Evolutionary conservation across 495 filamentous ascomycete species (phyloP), one percentile per base, ranked within the genome.

Genomic region (Hypoxylon fuscum): DNA sequence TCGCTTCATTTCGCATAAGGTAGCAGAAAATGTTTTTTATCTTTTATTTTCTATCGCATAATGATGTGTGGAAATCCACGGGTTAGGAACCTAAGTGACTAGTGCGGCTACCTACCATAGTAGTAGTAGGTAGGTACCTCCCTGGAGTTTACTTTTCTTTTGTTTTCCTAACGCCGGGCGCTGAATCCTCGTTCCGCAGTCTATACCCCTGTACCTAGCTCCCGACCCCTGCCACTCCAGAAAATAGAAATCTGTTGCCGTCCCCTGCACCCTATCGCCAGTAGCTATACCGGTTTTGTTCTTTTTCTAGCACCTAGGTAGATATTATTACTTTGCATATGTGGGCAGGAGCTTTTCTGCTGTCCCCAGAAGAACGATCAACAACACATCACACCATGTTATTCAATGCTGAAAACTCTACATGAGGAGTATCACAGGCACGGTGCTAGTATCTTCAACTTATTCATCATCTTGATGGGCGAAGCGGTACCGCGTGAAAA

Each of bases 261-360:
- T 37, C 53, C 60, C 60, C 59, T 57, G 60, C 35, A 32, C 41
- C 52, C 57, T 63, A 63, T 63, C 40, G 25, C 50, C 34, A 43
- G 44, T 42, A 55, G 31, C 37, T 59, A 64, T 55, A 44, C 61
- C 55, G 37, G 49, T 59, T 42, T 50, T n/a, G 47, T 50, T 17
- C 15, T 37, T 22, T 51, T n/a, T 9, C 17, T 23, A 4, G 11
- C 18, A 4, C n/a, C 18, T 5, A 17, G 2, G 7, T 43, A 2
- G 5, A 15, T 23, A 44, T 9, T 21, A 10, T 22, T 27, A 47
- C 8, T 22, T 32, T 49, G 27, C n/a, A n/a, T n/a, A n/a, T n/a
- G n/a, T n/a, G n/a, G n/a, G n/a, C n/a, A n/a, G 29, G 54, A 37
- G 47, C 44, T n/a, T 15, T 55, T 61, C 56, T 48, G 56, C 62